Evolutionary conservation across 768 basidiomycete species (phyloP), one percentile per base, ranked within the genome.

Genomic region (Tricholoma matsutake): DNA sequence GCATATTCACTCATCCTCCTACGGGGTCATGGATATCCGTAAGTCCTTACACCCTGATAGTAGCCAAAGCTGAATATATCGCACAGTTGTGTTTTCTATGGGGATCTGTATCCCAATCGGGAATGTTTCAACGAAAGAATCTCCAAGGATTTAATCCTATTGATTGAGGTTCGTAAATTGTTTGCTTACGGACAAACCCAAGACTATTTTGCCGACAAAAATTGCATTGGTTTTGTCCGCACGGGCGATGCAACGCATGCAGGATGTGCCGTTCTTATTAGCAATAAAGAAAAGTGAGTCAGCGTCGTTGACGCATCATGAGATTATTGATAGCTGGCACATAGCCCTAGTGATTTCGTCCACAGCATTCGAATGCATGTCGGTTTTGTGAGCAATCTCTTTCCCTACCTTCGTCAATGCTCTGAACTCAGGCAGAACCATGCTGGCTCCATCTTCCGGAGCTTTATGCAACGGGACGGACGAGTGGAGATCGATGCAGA

Each of bases 1-100:
- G 91, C 92, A 1, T 94, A 94, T 69, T 84, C 92, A 1, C 71
- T 94, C 39, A 90, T 92, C 66, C 78, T 94, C 58, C 78, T 94
- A 52, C 85, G 89, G 62, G 76, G 78, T 39, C 73, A 79, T 43
- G 92, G 92, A 29, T 81, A 89, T 65, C 92, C 92, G 91, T 93
- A 67, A 71, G 90, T 78, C 4, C 6, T 16, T 34, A 32, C 54
- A 9, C 20, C 43, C 16, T 22, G 60, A 59, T 52, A 43, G 47
- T 31, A 20, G 16, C 39, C 47, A 35, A 31, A 11, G 32, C 54
- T 60, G 16, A 1, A 32, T 34, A n/a, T 56, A 16, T 60, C 16
- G 8, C 16, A 31, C 57, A 94, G 92, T 41, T 94, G 92, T 65
- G 85, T 92, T n/a, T 94, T 93, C 71, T 93, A 92, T 63, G 92